Conservation (phyloP, 2,329 filamentous ascomycete species). For the Fusarium xyrophilum region DNA sequence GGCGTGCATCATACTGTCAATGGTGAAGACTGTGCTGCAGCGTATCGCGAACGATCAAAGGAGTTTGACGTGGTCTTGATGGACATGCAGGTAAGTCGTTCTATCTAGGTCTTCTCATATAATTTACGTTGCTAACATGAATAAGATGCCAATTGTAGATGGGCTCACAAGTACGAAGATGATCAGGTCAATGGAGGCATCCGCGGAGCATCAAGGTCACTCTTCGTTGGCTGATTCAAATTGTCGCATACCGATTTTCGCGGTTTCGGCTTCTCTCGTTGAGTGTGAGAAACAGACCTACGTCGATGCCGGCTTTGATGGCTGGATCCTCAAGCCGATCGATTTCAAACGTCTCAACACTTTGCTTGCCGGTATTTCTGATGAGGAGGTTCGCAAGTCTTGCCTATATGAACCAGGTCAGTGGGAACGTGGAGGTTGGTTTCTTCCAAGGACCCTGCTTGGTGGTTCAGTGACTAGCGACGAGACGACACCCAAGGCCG, state of each 20-base stretch:
- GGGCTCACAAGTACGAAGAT: constrained; percentile 82
- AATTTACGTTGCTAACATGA: background rate
- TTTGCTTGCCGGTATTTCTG: constrained; percentile 73
- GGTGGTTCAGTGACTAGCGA: constrained; percentile 27
- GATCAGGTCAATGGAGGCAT: constrained; percentile 76
- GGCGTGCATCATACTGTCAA: constrained; percentile 76
- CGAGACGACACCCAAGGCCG: constrained; percentile 41
- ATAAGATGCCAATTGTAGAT: constrained; percentile 92
- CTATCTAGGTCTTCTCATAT: background rate
- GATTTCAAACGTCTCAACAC: constrained; percentile 77
- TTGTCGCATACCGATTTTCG: constrained; percentile 79
- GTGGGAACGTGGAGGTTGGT: constrained; percentile 92
- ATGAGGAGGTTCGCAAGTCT: constrained; percentile 62
- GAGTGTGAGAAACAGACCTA: constrained; percentile 75
- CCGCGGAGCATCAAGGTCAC: constrained; percentile 53
- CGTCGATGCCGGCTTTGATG: constrained; percentile 81
- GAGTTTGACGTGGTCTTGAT: constrained; percentile 83
- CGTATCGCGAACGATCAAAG: constrained; percentile 68
- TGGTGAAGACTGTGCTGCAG: constrained; percentile 80
- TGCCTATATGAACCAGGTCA: constrained; percentile 73
- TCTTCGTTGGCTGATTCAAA: constrained; percentile 67
- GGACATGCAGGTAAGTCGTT: constrained; percentile 83
- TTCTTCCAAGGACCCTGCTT: constrained; percentile 47
- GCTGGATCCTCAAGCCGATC: constrained; percentile 89
- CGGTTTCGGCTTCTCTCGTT: constrained; percentile 81